Percentiles rank a stretch among this genome's conserved stretches.
These are phyloP conservation scores for Pichia sp. DNA, from an alignment of 1,139 yeast species.

Conservation along the genomic window DNA sequence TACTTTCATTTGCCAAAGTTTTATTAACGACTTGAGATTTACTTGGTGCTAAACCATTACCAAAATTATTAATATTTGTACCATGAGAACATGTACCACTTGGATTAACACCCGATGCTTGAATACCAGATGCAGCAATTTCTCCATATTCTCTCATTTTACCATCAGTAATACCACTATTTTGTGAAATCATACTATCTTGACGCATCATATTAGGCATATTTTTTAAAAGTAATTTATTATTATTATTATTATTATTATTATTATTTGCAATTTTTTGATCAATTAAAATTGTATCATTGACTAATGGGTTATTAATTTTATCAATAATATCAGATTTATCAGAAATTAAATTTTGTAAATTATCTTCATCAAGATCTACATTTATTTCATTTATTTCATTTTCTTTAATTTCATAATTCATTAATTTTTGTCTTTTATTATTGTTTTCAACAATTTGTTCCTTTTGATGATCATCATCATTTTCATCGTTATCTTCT, in stretches of 20 bases:
- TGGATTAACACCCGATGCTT: slow-evolving; percentile 27
- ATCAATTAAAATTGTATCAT: background rate
- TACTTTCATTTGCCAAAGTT: slow-evolving; percentile 31
- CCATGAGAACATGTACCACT: slow-evolving; percentile 16
- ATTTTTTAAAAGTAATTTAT: background rate
- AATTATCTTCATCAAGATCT: background rate
- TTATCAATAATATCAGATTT: slow-evolving; percentile 13
- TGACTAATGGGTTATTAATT: slow-evolving; percentile 5
- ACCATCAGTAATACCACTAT: slow-evolving; percentile 10
- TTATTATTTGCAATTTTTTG: background rate
- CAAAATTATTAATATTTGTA: slow-evolving; percentile 26
- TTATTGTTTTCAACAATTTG: no score
- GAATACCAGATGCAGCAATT: slow-evolving; percentile 75
- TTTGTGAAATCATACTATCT: slow-evolving; percentile 9
- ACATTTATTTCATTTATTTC: background rate
- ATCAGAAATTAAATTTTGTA: slow-evolving; percentile 9
- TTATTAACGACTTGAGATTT: slow-evolving; percentile 64
- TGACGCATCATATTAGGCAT: slow-evolving; percentile 11
- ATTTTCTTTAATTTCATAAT: background rate
- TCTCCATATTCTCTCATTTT: slow-evolving; percentile 39
- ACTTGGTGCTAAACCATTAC: slow-evolving; percentile 68
- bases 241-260: background rate
- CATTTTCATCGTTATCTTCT: background rate
- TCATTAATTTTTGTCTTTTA: background rate
- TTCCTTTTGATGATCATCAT: background rate